A percentile compares a stretch with the other conserved stretches of the same genome.
Conservation (phyloP, 2,329 filamentous ascomycete genomes). For the Fusarium torulosum region DNA sequence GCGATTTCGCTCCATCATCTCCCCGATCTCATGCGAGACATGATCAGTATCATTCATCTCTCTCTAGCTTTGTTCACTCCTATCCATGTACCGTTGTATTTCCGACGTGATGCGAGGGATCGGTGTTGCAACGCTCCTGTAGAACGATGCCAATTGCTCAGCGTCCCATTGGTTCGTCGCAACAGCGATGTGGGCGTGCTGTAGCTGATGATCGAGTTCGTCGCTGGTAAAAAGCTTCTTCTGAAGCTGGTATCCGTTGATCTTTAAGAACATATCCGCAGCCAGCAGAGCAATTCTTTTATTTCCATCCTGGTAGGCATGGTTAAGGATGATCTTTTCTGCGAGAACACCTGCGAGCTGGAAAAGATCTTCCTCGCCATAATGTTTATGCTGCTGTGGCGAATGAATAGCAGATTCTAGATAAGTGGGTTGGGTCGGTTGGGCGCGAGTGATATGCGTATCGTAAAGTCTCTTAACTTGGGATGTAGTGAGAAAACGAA, state of each 20-base stretch:
- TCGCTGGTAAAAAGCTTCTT: background rate
- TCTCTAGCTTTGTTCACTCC: too few relatives aligned
- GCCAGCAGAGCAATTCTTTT: background rate
- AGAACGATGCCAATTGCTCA: background rate
- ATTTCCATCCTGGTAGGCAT: background rate
- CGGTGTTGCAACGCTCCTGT: background rate
- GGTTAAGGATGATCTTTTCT: background rate
- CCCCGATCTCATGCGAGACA: too few relatives aligned
- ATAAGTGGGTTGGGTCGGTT: background rate
- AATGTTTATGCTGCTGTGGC: background rate
- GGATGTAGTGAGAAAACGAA: background rate
- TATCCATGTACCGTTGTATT: too few relatives aligned
- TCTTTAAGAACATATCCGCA: background rate
- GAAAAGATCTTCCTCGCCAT: background rate
- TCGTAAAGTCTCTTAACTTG: background rate
- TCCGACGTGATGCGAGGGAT: too few relatives aligned
- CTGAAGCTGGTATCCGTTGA: background rate
- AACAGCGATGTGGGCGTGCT: background rate
- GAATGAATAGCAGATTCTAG: background rate
- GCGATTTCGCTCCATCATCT: too few relatives aligned
- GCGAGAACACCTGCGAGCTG: background rate
- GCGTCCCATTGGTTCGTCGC: background rate
- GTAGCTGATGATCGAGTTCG: background rate
- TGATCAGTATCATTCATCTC: too few relatives aligned
- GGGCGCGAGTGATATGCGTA: background rate